Evolutionary conservation across 192 early-diverging fungal genomes (phyloP).

Genomic region (Haplosporangium gracile): DNA sequence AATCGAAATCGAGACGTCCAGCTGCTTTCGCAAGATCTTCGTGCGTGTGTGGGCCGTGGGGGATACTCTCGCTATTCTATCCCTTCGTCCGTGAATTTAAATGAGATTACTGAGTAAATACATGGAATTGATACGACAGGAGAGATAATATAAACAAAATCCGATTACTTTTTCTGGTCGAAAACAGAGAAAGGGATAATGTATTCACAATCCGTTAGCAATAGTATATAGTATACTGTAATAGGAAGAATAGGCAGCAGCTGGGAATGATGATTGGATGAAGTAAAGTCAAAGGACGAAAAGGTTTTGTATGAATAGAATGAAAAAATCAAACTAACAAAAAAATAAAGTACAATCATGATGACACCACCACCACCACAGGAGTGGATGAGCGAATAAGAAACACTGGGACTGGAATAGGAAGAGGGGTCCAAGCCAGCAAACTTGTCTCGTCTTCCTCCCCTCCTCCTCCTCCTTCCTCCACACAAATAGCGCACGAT

Average conservation of each 20-base stretch:
- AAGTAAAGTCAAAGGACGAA: background rate
- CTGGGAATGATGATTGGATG: conserved; percentile 20
- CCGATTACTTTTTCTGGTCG: too few relatives aligned
- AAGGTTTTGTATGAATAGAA: background rate
- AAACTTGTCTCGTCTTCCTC: background rate
- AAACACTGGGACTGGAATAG: background rate
- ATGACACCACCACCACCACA: background rate
- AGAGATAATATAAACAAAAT: too few relatives aligned
- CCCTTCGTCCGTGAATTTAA: too few relatives aligned
- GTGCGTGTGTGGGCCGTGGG: too few relatives aligned
- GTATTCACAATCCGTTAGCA: background rate
- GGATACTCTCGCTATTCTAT: too few relatives aligned
- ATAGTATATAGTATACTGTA: too few relatives aligned
- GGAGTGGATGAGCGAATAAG: background rate
- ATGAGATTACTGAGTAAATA: too few relatives aligned
- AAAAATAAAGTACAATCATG: background rate
- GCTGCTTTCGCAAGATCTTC: too few relatives aligned
- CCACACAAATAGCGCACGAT: background rate
- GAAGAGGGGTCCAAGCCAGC: background rate
- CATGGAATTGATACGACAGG: too few relatives aligned
- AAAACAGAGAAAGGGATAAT: too few relatives aligned
- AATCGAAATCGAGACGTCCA: background rate
- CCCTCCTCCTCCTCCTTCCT: background rate
- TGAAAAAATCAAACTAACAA: background rate
- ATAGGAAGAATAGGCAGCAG: background rate